Base-by-base conservation (phyloP, 306 rosid species). In the Corylus avellana region DNA sequence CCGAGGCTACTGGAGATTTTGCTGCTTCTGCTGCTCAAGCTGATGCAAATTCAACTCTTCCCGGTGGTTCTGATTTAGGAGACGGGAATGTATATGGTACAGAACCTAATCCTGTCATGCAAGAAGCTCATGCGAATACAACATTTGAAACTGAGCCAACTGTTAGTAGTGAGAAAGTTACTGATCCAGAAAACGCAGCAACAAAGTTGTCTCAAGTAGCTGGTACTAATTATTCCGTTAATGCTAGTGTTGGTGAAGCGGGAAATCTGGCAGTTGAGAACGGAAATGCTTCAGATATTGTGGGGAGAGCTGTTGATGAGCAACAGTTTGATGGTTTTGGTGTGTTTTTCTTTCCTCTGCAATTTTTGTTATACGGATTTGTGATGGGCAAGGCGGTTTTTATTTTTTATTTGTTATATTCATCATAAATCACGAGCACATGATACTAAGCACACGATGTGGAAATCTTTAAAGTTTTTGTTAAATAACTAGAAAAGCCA, bases 251-350 rank as follows among this genome's bases (percentile, higher is more conserved):
- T 39, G 70, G 71, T 37, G 87, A 56, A 42, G 78, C 12, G 48
- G 79, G 59, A 27, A 63, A 84, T 74, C 73, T 79, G 8, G 27
- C 77, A 1, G 88, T 76, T 70, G 94, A 79, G 74, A 94, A 91
- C 62, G 98, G 97, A 72, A 88, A 68, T 84, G 84, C 83, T 18
- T 22, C 81, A n/a, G 97, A 87, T 63, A 86, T 73, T 79, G 53
- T 74, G 71, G 88, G 70, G 14, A 88, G 86, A 53, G 79, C 85
- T 29, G 76, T 80, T 73, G 93, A 82, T 68, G 94, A 81, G 50
- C 96, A 88, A 62, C 97, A 85, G 50, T 80, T 86, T 59, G 97
- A 92, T 83, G 89, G 91, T 81, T 88, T 90, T 75, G 97, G 97
- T 92, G 86, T 71, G 46, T 42, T 42, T 83, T 56, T 58, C 64